Base-by-base conservation (phyloP, 176 grass and related monocot species). In the Pontederia paniculata region DNA sequence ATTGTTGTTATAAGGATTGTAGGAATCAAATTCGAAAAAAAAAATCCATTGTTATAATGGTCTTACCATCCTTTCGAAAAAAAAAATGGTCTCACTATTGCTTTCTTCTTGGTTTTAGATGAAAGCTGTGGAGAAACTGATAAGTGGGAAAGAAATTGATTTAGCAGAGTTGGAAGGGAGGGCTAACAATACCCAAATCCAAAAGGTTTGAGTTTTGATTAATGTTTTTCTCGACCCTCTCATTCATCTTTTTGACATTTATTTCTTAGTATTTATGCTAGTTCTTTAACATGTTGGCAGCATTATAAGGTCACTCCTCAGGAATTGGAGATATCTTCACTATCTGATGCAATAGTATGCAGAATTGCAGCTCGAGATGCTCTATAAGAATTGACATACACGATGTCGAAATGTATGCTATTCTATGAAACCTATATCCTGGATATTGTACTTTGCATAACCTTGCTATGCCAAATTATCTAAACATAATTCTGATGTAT, bases 241-340 rank as follows among this genome's bases (percentile, higher is more conserved):
- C 49, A 62, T 55, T 31, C 5, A 74, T 75, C 12, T 43, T 43
- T 13, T 37, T 41, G 9, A 52, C n/a, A 65, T 42, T 55, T n/a
- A 44, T 25, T 10, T 42, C 58, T 23, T 48, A 49, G 17, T 23
- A 45, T 58, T 23, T 10, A 8, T 13, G 58, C 68, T 67, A 41
- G 46, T 44, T 62, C 6, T 50, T 64, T 58, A 21, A 10, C 56
- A 44, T 14, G 22, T 63, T 61, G 25, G 0, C 84, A 95, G 85
- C 89, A 95, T 48, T 89, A 80, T 43, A 95, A 95, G 65, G 82
- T 89, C 62, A 41, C 89, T 44, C 67, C 81, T 1, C 85, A 95
- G 54, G 89, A 95, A 82, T 70, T 95, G 14, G 42, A 41, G 45
- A 69, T 57, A 28, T 69, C 67, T 62, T 52, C 69, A 11, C n/a